Evolutionary conservation across 768 basidiomycete genomes (phyloP), one percentile per base, ranked within the genome.

Genomic region (Rhodocollybia butyracea): DNA sequence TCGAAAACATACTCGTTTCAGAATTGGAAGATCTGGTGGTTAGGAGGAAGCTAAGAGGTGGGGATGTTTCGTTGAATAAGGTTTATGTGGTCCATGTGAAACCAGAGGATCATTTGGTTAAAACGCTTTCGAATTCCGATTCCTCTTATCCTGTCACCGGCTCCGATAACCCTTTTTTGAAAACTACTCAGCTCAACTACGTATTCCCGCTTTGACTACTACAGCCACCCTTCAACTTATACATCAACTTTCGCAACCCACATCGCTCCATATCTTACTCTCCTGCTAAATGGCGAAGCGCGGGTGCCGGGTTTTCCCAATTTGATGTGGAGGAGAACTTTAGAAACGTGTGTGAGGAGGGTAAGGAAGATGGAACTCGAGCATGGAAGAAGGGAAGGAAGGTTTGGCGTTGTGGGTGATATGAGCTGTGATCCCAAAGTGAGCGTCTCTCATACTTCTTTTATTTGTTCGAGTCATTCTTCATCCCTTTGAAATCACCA

Each of bases 391-490:
- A 80, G 81, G 6, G 76, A 72, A 2, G 81, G 76, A 15, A 75
- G 89, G 22, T 86, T 87, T 62, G 77, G 78, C 8, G 87, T 83
- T 52, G 79, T 97, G 21, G 91, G 90, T 2, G 94, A 97, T 64
- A 88, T 97, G 32, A 92, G 84, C 59, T 96, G 94, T 64, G 94
- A 97, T 65, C 76, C 92, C n/a, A 19, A 83, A 64, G 89, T 86
- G 51, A 19, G 75, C 57, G n/a, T n/a, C n/a, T n/a, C n/a, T n/a
- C n/a, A n/a, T n/a, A n/a, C n/a, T n/a, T n/a, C n/a, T n/a, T n/a
- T n/a, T n/a, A n/a, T n/a, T n/a, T n/a, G n/a, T n/a, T n/a, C n/a
- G n/a, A n/a, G n/a, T n/a, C n/a, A n/a, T n/a, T n/a, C n/a, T n/a
- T n/a, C n/a, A n/a, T n/a, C n/a, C n/a, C n/a, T n/a, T n/a, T n/a